A percentile compares a stretch with the other conserved stretches of the same genome.
These are phyloP conservation scores for Xylaria sp. DNA, from an alignment of 2,329 filamentous ascomycete genomes.

Conservation along the genomic window DNA sequence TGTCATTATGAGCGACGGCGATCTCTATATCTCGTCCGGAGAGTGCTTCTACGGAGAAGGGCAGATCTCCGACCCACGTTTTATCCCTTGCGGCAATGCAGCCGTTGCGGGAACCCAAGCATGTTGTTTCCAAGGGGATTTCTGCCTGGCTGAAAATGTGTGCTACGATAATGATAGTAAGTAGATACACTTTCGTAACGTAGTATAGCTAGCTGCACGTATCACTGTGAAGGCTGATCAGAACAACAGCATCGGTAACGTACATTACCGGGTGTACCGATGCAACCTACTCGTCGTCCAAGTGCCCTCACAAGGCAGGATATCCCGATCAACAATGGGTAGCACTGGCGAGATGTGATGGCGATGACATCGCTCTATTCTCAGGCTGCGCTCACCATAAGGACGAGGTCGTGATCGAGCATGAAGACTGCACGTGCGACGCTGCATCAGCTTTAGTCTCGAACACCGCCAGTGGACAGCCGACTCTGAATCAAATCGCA, in stretches of 20 bases:
- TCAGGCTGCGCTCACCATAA: conserved; percentile 42
- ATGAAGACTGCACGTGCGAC: conserved; percentile 45
- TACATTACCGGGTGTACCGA: conserved; percentile 46
- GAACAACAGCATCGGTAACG: conserved; percentile 41
- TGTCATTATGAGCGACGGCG: conserved; percentile 35
- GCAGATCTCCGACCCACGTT: conserved; percentile 41
- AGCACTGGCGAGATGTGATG: conserved; percentile 44
- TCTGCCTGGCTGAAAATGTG: conserved; percentile 40
- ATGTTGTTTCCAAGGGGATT: conserved; percentile 44
- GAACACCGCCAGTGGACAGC: conserved; percentile 40
- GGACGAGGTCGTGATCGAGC: conserved; percentile 38
- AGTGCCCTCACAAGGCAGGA: conserved; percentile 43
- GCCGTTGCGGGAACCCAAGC: conserved; percentile 40
- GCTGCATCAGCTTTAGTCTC: conserved; percentile 40
- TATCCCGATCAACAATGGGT: conserved; percentile 45
- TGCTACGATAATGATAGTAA: conserved; percentile 45
- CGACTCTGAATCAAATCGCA: conserved; percentile 40
- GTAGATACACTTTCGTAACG: conserved; percentile 1
- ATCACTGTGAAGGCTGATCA: conserved; percentile 23
- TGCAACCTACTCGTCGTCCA: conserved; percentile 40
- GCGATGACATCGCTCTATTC: conserved; percentile 42
- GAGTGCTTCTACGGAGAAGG: conserved; percentile 44
- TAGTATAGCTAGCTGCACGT: background rate
- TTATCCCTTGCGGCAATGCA: conserved; percentile 44
- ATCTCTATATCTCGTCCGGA: conserved; percentile 42